Evolutionary conservation across 1,139 yeast species (phyloP).

Genomic region (Ogataea hybrid): DNA sequence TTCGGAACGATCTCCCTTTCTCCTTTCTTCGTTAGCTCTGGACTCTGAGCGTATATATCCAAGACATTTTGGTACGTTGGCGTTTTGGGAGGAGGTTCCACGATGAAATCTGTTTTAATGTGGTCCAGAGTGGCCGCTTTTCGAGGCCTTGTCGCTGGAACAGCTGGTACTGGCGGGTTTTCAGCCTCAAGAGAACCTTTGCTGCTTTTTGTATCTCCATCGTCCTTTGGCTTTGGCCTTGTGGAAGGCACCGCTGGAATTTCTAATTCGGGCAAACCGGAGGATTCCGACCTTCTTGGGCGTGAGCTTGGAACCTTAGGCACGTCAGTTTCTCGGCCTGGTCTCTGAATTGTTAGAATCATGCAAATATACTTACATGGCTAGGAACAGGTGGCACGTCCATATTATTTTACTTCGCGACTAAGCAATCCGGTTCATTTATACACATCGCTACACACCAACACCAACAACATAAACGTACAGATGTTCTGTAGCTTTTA

Average conservation of each 20-base stretch:
- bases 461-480: not conserved
- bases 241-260: constrained; percentile 12
- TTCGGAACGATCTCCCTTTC: too few relatives aligned
- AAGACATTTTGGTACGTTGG: constrained; percentile 15
- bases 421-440: constrained; percentile 9
- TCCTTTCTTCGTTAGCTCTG: constrained; percentile 6
- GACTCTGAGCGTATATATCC: constrained; percentile 20
- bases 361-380: constrained; percentile 5
- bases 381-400: constrained; percentile 18
- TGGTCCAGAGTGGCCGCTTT: constrained; percentile 1
- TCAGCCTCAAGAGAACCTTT: not conserved
- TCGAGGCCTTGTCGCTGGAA: constrained; percentile 16
- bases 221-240: constrained; percentile 9
- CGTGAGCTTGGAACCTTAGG: constrained; percentile 11
- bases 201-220: not conserved
- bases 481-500: not conserved
- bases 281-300: not conserved
- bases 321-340: not conserved
- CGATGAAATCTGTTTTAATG: constrained; percentile 1
- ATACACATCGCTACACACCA: not conserved
- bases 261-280: not conserved
- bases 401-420: constrained; percentile 14
- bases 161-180: not conserved
- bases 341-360: constrained; percentile 7
- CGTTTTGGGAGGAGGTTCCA: constrained; percentile 13